Base-by-base conservation (phyloP, 2,329 filamentous ascomycete species). In the Paramyrothecium sp. region DNA sequence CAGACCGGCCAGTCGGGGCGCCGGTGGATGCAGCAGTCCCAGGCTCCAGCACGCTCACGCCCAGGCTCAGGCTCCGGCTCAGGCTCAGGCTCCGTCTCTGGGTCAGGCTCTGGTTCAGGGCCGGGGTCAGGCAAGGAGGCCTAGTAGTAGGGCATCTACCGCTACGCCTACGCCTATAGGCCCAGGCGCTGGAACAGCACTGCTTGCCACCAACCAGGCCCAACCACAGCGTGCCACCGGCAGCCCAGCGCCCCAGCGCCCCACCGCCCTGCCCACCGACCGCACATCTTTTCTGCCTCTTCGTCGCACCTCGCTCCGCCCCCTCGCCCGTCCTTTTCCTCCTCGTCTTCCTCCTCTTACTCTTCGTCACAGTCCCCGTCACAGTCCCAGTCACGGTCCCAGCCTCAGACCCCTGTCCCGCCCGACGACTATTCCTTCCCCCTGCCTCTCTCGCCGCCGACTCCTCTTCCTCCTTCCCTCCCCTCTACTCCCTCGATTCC, bases 91-190 rank as follows among this genome's bases (percentile, higher is more conserved):
- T 16, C 23, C 47, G 17, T 50, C 47, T 20, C 20, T 50, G 20
- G 20, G 47, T 21, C 47, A 50, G 47, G 47, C 47, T 50, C 20
- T 30, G 10, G 49, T 23, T 17, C 38, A 16, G n/a, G 13, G 13
- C 13, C 38, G 5, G 38, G 38, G 38, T 44, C 38, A 44, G 38
- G 38, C 38, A 12, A 44, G 38, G n/a, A 44, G 38, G 38, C 38
- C 38, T 61, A 66, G 58, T 53, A 64, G 60, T 62, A 65, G 56
- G 62, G 65, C 61, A 59, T 59, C 63, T 58, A 64, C 60, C 62
- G 19, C 47, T 49, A 21, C 30, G 51, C 30, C 51, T 7, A 53
- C 26, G 30, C 22, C 26, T 22, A 33, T 8, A 50, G 21, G 48
- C 41, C 5, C 41, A 7, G 19, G 19, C 12, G 26, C 48, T 8